Percentiles rank a stretch among this genome's conserved stretches.
Evolutionary conservation across 805 yeast species (phyloP).

Genomic region (Maudiozyma turicensis): DNA sequence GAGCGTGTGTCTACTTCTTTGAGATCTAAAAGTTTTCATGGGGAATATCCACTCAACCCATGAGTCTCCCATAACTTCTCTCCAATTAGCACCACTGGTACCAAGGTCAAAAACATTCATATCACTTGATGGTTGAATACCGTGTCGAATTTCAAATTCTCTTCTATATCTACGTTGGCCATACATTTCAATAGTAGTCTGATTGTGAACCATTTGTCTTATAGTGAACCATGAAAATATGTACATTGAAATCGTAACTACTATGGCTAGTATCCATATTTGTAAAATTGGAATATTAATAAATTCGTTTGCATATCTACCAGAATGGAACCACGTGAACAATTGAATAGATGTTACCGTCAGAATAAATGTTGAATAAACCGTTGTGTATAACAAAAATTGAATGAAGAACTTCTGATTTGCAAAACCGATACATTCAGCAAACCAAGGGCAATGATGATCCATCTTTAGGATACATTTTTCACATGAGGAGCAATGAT

Average conservation of each 20-base stretch:
- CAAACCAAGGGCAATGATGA: constrained; percentile 94
- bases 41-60: constrained; percentile 72
- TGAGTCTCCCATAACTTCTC: constrained; percentile 58
- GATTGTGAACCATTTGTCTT: constrained; percentile 51
- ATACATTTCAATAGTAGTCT: constrained; percentile 74
- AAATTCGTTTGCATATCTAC: constrained; percentile 32
- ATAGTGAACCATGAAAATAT: constrained; percentile 49
- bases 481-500: constrained; percentile 72
- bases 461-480: constrained; percentile 77
- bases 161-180: constrained; percentile 41
- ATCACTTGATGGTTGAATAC: constrained; percentile 29
- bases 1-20: constrained; percentile 22
- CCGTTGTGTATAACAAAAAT: constrained; percentile 46
- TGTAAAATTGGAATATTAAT: constrained; percentile 52
- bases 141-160: constrained; percentile 30
- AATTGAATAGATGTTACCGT: constrained; percentile 34
- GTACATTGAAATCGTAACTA: constrained; percentile 46
- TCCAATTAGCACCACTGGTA: constrained; percentile 44
- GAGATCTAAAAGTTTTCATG: constrained; percentile 17
- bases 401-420: constrained; percentile 79
- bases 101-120: constrained; percentile 77
- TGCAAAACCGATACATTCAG: constrained; percentile 71
- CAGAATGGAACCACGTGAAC: constrained; percentile 38
- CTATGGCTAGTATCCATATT: constrained; percentile 44
- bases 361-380: constrained; percentile 38